A percentile compares a stretch with the other conserved stretches of the same genome.
These are phyloP conservation scores for Plantago rigida DNA, from an alignment of 305 asterid species.

Conservation along the genomic window DNA sequence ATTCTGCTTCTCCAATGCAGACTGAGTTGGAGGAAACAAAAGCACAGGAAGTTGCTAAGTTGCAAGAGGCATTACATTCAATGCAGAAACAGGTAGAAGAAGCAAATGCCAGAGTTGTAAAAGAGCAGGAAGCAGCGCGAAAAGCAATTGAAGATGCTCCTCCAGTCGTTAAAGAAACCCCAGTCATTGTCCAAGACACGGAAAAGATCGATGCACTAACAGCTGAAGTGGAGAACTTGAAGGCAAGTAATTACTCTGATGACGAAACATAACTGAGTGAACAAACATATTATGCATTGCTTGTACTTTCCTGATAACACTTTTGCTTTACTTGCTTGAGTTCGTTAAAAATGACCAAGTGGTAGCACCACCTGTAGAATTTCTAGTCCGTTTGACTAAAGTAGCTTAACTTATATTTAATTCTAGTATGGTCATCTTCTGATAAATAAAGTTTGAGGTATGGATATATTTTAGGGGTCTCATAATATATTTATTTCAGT, in stretches of 20 bases:
- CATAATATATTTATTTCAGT: no score
- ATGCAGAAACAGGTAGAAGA: slow-evolving; percentile 79
- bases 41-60: slow-evolving; percentile 72
- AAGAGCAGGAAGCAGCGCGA: slow-evolving; percentile 82
- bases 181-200: slow-evolving; percentile 83
- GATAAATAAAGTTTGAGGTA: no score
- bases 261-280: slow-evolving; percentile 18
- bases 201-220: slow-evolving; percentile 71
- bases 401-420: no score
- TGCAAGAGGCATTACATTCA: slow-evolving; percentile 69
- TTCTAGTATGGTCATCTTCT: not conserved
- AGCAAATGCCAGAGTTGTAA: slow-evolving; percentile 70
- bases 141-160: slow-evolving; percentile 97
- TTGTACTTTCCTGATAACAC: slow-evolving; percentile 8
- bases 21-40: slow-evolving; percentile 88
- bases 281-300: slow-evolving; percentile 1
- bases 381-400: no score
- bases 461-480: no score
- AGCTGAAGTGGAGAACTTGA: slow-evolving; percentile 66
- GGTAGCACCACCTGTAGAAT: no score
- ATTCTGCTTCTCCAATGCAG: slow-evolving; percentile 39
- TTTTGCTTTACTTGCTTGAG: slow-evolving; percentile 13
- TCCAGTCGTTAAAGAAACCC: slow-evolving; percentile 92
- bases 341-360: slow-evolving; percentile 7
- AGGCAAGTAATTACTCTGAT: slow-evolving; percentile 40